phyloP scores from a whole-genome alignment of 495 filamentous ascomycete species.

The Penicillium arizonense region DNA sequence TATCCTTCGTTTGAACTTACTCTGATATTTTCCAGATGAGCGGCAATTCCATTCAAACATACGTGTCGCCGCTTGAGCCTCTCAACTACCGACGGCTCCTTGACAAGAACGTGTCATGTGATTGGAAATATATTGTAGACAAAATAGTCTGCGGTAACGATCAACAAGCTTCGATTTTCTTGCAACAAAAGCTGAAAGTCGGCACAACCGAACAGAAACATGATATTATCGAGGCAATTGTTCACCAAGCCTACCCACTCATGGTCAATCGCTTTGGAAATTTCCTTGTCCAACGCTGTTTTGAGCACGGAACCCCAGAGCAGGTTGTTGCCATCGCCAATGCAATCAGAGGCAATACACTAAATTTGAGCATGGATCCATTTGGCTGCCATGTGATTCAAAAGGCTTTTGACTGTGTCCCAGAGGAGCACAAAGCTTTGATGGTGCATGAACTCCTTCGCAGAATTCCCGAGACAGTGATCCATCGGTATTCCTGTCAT shows the following conservation, averaged over 20 bases:
- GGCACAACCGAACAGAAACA: conserved; percentile 94
- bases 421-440: conserved; percentile 94
- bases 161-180: conserved; percentile 96
- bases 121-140: conserved; percentile 99
- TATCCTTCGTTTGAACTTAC: neutral
- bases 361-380: conserved; percentile 94
- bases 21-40: conserved; percentile 38
- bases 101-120: conserved; percentile 93
- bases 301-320: conserved; percentile 94
- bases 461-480: conserved; percentile 94
- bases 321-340: conserved; percentile 94
- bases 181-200: conserved; percentile 98
- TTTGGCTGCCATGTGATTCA: conserved; percentile 98
- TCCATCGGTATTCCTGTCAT: conserved; percentile 97
- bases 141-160: conserved; percentile 99
- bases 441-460: conserved; percentile 98
- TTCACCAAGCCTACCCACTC: conserved; percentile 89
- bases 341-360: conserved; percentile 90
- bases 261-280: conserved; percentile 98
- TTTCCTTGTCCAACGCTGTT: conserved; percentile 96
- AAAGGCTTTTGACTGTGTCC: conserved; percentile 96
- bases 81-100: conserved; percentile 94
- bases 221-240: conserved; percentile 94
- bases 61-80: conserved; percentile 85
- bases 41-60: conserved; percentile 60